Base-by-base conservation (phyloP, 1,139 yeast genomes). In the Suhomyces ambrosiae region DNA sequence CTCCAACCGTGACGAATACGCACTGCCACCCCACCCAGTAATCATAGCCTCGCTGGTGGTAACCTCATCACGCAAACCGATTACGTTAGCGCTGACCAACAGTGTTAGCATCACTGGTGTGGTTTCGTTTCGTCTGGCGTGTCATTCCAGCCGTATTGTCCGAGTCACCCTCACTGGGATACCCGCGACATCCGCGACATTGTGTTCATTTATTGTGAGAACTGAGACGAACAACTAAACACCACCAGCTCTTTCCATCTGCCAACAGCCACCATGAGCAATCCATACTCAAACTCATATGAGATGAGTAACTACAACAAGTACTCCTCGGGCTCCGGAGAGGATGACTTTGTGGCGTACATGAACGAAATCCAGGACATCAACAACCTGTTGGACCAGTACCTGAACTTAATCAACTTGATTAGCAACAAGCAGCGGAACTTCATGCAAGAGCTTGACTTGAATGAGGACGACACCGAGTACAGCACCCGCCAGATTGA, bases 361-460 rank as follows among this genome's bases (percentile, higher is more conserved):
- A 89, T 90, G 83, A 77, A 80, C 53, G 87, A 85, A 56, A 80
- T 92, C 48, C 92, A 86, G 58, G 82, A 79, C 53, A 80, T 92
- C 61, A 87, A 89, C 68, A 79, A 79, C 50, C 82, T 82, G 54
- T 77, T 92, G 52, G 88, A 83, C 52, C 86, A 83, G 60, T 92
- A 89, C 66, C 82, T 85, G 53, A 82, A 64, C 50, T 60, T 88
- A 56, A 80, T 92, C 50, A 82, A 83, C 49, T 76, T 88, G 56
- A 83, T 92, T 46, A 86, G 87, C 59, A 77, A 79, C 47, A 78
- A 87, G 56, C 98, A 94, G 69, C 76, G 82, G 58, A 82, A 86
- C 53, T 76, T 92, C 39, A 70, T 92, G 53, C 88, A 86, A 53
- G 97, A 90, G 52, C 82, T 71, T 44, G 74, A 69, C 53, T 63